phyloP scores from a whole-genome alignment of 352 stramenopile genomes.

The Plasmopara halstedii region DNA sequence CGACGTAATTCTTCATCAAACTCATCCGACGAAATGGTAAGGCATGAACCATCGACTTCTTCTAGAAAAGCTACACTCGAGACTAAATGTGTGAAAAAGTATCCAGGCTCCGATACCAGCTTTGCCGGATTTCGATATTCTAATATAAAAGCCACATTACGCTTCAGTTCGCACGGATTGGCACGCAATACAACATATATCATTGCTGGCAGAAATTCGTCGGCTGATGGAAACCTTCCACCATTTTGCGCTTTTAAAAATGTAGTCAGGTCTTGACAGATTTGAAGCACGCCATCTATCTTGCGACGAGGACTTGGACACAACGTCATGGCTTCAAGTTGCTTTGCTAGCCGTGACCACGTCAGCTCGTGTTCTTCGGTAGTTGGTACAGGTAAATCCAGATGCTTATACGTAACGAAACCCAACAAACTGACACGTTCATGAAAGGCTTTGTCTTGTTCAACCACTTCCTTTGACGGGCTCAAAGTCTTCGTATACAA shows the following conservation, averaged over 20 bases:
- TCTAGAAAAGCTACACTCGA: constrained; percentile 77
- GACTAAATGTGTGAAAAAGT: constrained; percentile 90
- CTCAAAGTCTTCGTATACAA: constrained; percentile 66
- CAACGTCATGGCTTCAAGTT: constrained; percentile 37
- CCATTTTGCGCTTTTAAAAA: constrained; percentile 44
- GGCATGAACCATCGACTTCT: constrained; percentile 52
- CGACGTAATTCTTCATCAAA: constrained; percentile 52
- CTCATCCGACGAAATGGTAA: constrained; percentile 68
- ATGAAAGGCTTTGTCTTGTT: constrained; percentile 50
- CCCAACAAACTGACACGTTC: constrained; percentile 57
- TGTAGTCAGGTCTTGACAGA: constrained; percentile 66
- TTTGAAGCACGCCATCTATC: constrained; percentile 68
- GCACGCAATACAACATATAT: constrained; percentile 86
- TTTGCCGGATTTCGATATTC: constrained; percentile 62
- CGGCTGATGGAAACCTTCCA: constrained; percentile 69
- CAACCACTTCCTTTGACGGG: constrained; percentile 28
- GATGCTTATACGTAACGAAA: constrained; percentile 80
- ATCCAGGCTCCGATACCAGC: constrained; percentile 85
- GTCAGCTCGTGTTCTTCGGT: constrained; percentile 23
- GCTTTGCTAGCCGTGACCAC: constrained; percentile 36
- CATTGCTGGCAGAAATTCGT: constrained; percentile 89
- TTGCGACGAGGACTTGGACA: constrained; percentile 77
- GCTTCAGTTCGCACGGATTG: constrained; percentile 79
- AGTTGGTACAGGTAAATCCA: constrained; percentile 64
- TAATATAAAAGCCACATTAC: constrained; percentile 82